Evolutionary conservation across 805 yeast species (phyloP), one percentile per base, ranked within the genome.

Genomic region (Jamesozyma lodderae): DNA sequence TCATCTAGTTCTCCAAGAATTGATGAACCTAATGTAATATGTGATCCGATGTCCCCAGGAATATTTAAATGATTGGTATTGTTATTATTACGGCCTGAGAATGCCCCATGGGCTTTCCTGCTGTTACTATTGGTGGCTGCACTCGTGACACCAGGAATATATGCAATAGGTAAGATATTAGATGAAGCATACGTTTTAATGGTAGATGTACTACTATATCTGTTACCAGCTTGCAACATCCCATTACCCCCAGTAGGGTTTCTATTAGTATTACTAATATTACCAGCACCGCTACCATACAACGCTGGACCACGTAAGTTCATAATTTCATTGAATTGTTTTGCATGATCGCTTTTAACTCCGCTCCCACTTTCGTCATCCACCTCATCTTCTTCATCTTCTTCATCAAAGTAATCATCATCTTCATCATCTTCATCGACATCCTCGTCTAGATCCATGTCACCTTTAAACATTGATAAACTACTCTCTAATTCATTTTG

Each of bases 81-180:
- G 10, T 11, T n/a, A 18, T 15, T 17, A 11, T 13, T 15, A 18
- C 17, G 15, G 11, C 11, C 3, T 9, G 28, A 15, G 2, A 16
- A 15, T 18, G 18, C 7, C 14, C 24, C n/a, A 14, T 26, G 9
- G n/a, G 3, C 15, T 17, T 16, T 14, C 10, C 40, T 30, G 38
- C 9, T 35, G 1, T 14, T 31, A 6, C 36, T 16, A 15, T 14
- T 28, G 15, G 23, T 14, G 15, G 31, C 32, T 1, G 40, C 37
- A 39, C 42, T 47, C 4, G 87, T 83, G 32, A 87, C 96, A 26
- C 96, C 96, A 0, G 96, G 97, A 42, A 88, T 84, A 55, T 87
- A 88, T 2, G 95, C 95, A 41, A 90, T 81, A 15, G 95, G 95
- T 43, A 88, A 72, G 46, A 88, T 78, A 59, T 88, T 87, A 11